Evolutionary conservation across 2,329 filamentous ascomycete genomes (phyloP), one percentile per base, ranked within the genome.

Genomic region (Fusarium albidum): DNA sequence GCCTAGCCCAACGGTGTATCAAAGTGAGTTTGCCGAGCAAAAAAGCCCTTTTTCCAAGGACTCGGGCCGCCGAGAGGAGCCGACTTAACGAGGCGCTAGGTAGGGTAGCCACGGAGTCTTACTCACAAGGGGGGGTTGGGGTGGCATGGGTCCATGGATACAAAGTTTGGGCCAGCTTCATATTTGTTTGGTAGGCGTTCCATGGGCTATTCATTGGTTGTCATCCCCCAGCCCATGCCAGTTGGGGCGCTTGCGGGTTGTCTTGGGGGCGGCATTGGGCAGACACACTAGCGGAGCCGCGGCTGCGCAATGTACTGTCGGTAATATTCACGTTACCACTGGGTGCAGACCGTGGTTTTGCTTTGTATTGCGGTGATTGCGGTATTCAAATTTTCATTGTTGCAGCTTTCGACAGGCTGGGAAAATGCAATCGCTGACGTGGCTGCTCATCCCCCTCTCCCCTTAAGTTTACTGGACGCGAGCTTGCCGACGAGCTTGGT

Each of bases 381-480:
- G 21, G 21, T 21, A 21, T 21, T 21, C 21, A 21, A 5, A 5
- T 21, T 21, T 21, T 21, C 21, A 21, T 21, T 7, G 7, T 5
- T 21, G 21, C 21, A 21, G 21, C 21, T 21, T 21, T 21, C 7
- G 21, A 21, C 21, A 21, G 21, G 21, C 21, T 21, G 4, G 21
- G 7, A 21, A 21, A 21, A 7, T 21, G 5, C 21, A 21, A 21
- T 21, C 21, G 21, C 26, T 54, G 37, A 42, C 32, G 38, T 54
- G 52, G 52, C 44, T 49, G 50, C n/a, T 26, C 44, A 41, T 29
- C 17, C 25, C n/a, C 40, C 48, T 44, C 38, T 49, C 55, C 57
- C n/a, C 32, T 57, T 35, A 8, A 35, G 14, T 18, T 35, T 21
- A 21, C 21, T 21, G 21, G 21, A 21, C 21, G 21, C 15, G 8